Percentiles rank a stretch among this genome's conserved stretches.
Conservation (phyloP, 2,329 filamentous ascomycete genomes). For the Zymoseptoria tritici region DNA sequence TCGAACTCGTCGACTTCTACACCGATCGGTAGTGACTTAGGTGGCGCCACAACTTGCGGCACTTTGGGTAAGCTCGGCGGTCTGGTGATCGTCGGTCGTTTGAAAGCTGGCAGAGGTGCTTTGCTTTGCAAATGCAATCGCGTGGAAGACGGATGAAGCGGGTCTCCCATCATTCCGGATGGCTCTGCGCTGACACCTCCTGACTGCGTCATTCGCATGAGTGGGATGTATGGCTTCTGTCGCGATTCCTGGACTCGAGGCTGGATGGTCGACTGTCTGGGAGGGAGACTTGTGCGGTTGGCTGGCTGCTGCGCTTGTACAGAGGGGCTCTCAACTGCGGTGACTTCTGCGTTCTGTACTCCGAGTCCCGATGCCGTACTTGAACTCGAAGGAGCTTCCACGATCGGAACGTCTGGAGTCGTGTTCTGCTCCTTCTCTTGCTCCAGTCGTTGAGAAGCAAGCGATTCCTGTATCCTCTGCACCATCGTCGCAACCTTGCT, state of each 20-base stretch:
- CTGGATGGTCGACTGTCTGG: constrained; percentile 1
- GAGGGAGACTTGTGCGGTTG: constrained; percentile 14
- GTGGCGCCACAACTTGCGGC: constrained; percentile 4
- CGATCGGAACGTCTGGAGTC: constrained; percentile 2
- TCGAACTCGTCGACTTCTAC: constrained; percentile 38
- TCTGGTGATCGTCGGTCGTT: constrained; percentile 24
- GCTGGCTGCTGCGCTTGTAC: constrained; percentile 9
- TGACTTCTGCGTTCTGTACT: not conserved
- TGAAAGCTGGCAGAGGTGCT: constrained; percentile 27
- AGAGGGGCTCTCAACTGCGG: constrained; percentile 2
- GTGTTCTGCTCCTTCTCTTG: constrained; percentile 9
- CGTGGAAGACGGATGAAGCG: constrained; percentile 15
- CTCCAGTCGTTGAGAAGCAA: constrained; percentile 29
- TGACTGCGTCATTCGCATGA: constrained; percentile 11
- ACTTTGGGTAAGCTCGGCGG: constrained; percentile 16
- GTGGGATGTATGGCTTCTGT: constrained; percentile 4
- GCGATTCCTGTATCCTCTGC: constrained; percentile 40
- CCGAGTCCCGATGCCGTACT: constrained; percentile 37
- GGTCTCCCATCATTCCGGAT: constrained; percentile 11
- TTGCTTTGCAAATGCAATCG: constrained; percentile 27
- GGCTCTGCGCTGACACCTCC: constrained; percentile 11
- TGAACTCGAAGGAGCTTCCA: constrained; percentile 39
- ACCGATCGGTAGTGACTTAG: constrained; percentile 9
- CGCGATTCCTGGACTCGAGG: not conserved
- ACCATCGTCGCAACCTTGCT: constrained; percentile 33